Base-by-base conservation (phyloP, 768 basidiomycete genomes). In the Leccinum obscurum region DNA sequence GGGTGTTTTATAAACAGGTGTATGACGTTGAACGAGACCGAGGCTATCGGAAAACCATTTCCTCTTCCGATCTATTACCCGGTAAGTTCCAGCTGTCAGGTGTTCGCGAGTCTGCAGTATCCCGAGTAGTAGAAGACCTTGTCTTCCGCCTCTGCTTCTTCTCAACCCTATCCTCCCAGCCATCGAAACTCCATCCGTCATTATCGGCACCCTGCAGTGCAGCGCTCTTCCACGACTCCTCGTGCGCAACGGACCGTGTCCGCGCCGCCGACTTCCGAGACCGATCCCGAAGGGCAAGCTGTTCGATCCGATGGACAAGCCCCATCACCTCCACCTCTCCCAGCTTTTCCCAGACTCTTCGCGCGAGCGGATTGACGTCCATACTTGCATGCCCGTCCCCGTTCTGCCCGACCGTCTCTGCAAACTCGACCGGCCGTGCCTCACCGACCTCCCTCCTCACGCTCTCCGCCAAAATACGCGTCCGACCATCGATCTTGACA, bases 391-490 rank as follows among this genome's bases (percentile, higher is more conserved):
- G 60, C 41, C 41, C n/a, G 4, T 44, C 41, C 9, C 30, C 56
- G 3, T 50, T 32, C 34, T 61, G 41, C n/a, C 24, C 46, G 8
- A 6, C 57, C 3, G 9, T 13, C 20, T 20, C 28, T 56, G 83
- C 56, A 15, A 24, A 34, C 17, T 79, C 76, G 78, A 80, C 83
- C 17, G 83, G 65, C 54, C 83, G 82, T 54, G 79, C 77, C 62
- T 80, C 78, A 26, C 83, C 84, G 10, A 88, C 80, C 55, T 92
- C 85, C 56, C 83, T 77, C 34, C 90, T 79, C 20, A 94, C 77
- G 15, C 66, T 77, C 59, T 90, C 89, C 13, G 87, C 80, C 17
- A 93, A 69, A 28, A 76, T 76, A 11, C 83, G 80, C 2, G 92
- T 95, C 44, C 75, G 77, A 15, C 68, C 69, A 66, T 95, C 87